Conservation (phyloP, 495 filamentous ascomycete genomes). For the Penicillium herquei region DNA sequence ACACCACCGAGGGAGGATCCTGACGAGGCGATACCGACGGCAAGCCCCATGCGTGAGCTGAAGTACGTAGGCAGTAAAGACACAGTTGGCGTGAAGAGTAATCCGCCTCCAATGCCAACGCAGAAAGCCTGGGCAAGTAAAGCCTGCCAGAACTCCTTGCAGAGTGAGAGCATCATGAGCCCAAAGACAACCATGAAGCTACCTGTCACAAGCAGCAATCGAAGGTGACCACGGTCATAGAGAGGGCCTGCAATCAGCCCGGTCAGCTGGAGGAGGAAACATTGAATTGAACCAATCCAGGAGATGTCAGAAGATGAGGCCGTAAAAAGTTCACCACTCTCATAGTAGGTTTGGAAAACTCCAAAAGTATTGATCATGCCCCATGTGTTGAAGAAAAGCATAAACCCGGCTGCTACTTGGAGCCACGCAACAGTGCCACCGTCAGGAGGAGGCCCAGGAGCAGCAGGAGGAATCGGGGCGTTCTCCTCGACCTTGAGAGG, state of each 20-base stretch:
- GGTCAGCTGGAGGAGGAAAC: constrained; percentile 35
- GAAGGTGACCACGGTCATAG: constrained; percentile 43
- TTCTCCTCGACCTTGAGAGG: too few species aligned
- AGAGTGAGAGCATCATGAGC: constrained; percentile 43
- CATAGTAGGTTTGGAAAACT: constrained; percentile 45
- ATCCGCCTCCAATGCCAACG: constrained; percentile 33
- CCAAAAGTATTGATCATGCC: constrained; percentile 32
- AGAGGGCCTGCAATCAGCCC: constrained; percentile 42
- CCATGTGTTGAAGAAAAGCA: constrained; percentile 16
- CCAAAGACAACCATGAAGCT: constrained; percentile 34
- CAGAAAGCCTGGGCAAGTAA: constrained; percentile 37
- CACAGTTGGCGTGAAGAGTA: constrained; percentile 41
- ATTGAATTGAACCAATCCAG: constrained; percentile 49
- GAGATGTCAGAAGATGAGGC: constrained; percentile 30
- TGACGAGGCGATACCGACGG: constrained; percentile 41
- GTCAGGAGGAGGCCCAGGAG: constrained; percentile 4
- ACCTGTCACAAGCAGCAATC: constrained; percentile 23
- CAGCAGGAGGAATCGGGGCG: too few species aligned
- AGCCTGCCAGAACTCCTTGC: constrained; percentile 29
- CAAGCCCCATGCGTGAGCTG: constrained; percentile 32
- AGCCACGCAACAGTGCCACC: constrained; percentile 12
- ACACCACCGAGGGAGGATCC: constrained; percentile 48
- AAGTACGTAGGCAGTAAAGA: constrained; percentile 43
- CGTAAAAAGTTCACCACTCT: constrained; percentile 24
- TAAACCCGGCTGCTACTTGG: constrained; percentile 8